These are phyloP conservation scores for Harringtonia aguacate DNA, from an alignment of 2,329 filamentous ascomycete genomes.

Conservation along the genomic window DNA sequence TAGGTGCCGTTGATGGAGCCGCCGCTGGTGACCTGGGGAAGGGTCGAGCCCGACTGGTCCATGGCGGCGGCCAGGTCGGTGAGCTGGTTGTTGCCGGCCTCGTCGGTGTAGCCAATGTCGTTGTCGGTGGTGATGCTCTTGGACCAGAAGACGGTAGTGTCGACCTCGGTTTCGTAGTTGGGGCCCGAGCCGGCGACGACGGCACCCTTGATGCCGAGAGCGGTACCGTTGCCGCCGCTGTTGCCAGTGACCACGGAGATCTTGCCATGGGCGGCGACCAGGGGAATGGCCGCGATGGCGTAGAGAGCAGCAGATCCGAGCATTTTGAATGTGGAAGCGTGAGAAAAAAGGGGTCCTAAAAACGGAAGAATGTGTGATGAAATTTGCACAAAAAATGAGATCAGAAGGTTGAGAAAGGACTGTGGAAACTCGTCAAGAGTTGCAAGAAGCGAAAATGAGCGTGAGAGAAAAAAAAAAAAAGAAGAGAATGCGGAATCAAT, in stretches of 20 bases:
- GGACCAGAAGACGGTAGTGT: slow-evolving; percentile 46
- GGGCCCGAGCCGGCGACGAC: slow-evolving; percentile 52
- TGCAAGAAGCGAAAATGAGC: too few species aligned
- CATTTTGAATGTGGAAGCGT: too few species aligned
- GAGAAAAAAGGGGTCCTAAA: too few species aligned
- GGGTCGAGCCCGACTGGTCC: slow-evolving; percentile 40
- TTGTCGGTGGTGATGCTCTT: slow-evolving; percentile 34
- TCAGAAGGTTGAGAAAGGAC: too few species aligned
- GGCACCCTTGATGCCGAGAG: slow-evolving; percentile 35
- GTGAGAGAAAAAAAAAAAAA: too few species aligned
- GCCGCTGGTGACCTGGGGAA: slow-evolving; percentile 49
- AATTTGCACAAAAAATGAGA: too few species aligned
- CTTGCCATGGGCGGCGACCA: slow-evolving; percentile 50
- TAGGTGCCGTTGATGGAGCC: slow-evolving; percentile 51
- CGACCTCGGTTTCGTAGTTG: slow-evolving; percentile 52
- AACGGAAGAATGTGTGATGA: too few species aligned
- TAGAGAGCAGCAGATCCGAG: too few species aligned
- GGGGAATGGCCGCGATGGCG: slow-evolving; percentile 40
- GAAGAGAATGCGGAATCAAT: too few species aligned
- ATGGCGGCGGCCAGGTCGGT: slow-evolving; percentile 31
- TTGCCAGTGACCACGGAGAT: slow-evolving; percentile 49
- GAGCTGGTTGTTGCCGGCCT: slow-evolving; percentile 41
- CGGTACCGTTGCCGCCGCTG: slow-evolving; percentile 43
- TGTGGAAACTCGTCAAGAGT: too few species aligned
- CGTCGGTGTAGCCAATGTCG: slow-evolving; percentile 37